These are phyloP conservation scores for Metarhizium album DNA, from an alignment of 2,329 filamentous ascomycete genomes.

Conservation along the genomic window DNA sequence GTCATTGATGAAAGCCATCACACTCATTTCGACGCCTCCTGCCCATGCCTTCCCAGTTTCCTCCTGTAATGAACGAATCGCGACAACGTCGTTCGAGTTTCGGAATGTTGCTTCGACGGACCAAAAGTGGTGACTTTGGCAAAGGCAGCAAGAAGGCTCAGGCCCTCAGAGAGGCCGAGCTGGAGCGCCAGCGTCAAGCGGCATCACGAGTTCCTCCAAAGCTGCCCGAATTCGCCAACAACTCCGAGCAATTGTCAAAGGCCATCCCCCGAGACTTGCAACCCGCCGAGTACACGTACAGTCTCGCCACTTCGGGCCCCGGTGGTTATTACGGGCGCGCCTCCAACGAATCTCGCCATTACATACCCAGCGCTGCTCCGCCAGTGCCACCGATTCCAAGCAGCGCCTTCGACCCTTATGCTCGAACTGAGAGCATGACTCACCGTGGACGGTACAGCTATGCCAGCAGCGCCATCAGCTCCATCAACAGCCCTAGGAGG, in stretches of 20 bases:
- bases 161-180: slow-evolving; percentile 38
- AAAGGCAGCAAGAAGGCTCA: slow-evolving; percentile 50
- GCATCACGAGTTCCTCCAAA: slow-evolving; percentile 37
- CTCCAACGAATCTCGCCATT: slow-evolving; percentile 31
- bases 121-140: slow-evolving; percentile 55
- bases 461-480: slow-evolving; percentile 81
- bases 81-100: slow-evolving; percentile 31
- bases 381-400: slow-evolving; percentile 50
- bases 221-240: slow-evolving; percentile 41
- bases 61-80: slow-evolving; percentile 19
- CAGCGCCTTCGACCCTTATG: slow-evolving; percentile 63
- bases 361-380: slow-evolving; percentile 30
- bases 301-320: slow-evolving; percentile 41
- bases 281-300: slow-evolving; percentile 47
- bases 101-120: slow-evolving; percentile 53
- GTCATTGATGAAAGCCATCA: background rate
- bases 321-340: slow-evolving; percentile 1
- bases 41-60: slow-evolving; percentile 6
- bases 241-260: slow-evolving; percentile 34
- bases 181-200: slow-evolving; percentile 39
- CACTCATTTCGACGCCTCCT: background rate
- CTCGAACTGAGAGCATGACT: slow-evolving; percentile 87
- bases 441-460: slow-evolving; percentile 95
- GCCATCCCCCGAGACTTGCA: slow-evolving; percentile 43
- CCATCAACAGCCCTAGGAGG: slow-evolving; percentile 84